phyloP scores from a whole-genome alignment of 768 basidiomycete species.

The Pulveroboletus sp. region DNA sequence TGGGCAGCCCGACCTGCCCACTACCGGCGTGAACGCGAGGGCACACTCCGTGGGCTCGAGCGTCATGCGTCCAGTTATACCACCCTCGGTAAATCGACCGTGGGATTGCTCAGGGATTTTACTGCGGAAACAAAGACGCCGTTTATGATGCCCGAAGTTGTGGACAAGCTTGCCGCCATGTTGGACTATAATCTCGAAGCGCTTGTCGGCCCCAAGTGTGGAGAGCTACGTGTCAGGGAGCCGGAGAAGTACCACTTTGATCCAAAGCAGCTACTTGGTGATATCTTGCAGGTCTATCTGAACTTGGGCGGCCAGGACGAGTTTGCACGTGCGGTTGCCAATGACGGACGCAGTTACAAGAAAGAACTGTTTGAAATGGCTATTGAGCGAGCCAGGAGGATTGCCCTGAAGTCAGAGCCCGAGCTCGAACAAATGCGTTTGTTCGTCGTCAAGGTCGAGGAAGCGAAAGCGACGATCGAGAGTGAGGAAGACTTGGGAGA shows the following conservation, averaged over 20 bases:
- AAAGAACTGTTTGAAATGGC: slow-evolving; percentile 81
- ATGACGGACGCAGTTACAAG: slow-evolving; percentile 89
- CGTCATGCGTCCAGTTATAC: slow-evolving; percentile 82
- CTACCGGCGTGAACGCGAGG: slow-evolving; percentile 81
- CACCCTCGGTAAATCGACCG: slow-evolving; percentile 79
- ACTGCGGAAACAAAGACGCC: slow-evolving; percentile 88
- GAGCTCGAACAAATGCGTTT: slow-evolving; percentile 67
- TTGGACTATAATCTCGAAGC: slow-evolving; percentile 89
- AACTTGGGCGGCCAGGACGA: slow-evolving; percentile 76
- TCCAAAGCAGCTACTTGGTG: slow-evolving; percentile 74
- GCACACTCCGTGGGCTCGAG: slow-evolving; percentile 73
- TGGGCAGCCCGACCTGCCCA: slow-evolving; percentile 66
- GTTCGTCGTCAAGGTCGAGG: slow-evolving; percentile 83
- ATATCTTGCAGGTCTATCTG: slow-evolving; percentile 86
- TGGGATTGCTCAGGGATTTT: slow-evolving; percentile 88
- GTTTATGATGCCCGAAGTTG: slow-evolving; percentile 95
- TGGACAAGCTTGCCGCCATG: slow-evolving; percentile 93
- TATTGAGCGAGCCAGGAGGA: slow-evolving; percentile 55
- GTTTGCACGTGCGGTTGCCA: slow-evolving; percentile 84
- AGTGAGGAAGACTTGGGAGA: slow-evolving; percentile 92
- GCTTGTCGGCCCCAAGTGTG: slow-evolving; percentile 84
- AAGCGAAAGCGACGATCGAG: slow-evolving; percentile 68
- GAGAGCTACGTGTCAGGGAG: slow-evolving; percentile 80
- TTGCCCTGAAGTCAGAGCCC: slow-evolving; percentile 64
- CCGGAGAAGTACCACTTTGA: slow-evolving; percentile 88